phyloP scores from a whole-genome alignment of 208 protist species.

The Trypanosoma rangeli region DNA sequence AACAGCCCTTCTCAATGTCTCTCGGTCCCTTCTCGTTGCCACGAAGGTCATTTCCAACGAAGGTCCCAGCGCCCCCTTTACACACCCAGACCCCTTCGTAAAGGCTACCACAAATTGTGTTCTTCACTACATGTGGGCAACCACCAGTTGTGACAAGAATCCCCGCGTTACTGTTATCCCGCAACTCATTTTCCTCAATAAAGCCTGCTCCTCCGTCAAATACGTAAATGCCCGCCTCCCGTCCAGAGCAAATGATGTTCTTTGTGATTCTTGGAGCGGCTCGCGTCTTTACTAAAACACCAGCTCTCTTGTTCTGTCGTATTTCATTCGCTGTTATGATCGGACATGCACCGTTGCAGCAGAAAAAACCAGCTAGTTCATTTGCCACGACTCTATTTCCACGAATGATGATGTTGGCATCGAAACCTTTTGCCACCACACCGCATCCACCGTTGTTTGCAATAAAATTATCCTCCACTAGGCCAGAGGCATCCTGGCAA shows the following conservation, averaged over 20 bases:
- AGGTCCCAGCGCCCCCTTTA: slow-evolving; percentile 69
- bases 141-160: slow-evolving; percentile 81
- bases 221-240: slow-evolving; percentile 88
- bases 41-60: slow-evolving; percentile 83
- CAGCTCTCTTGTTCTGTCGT: slow-evolving; percentile 63
- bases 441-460: slow-evolving; percentile 76
- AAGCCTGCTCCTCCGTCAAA: slow-evolving; percentile 77
- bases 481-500: slow-evolving; percentile 72
- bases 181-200: slow-evolving; percentile 76
- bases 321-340: slow-evolving; percentile 84
- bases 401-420: slow-evolving; percentile 51
- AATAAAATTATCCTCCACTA: slow-evolving; percentile 83
- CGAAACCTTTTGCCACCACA: slow-evolving; percentile 69
- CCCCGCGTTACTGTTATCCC: slow-evolving; percentile 76
- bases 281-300: slow-evolving; percentile 78
- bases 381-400: slow-evolving; percentile 75
- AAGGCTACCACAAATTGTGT: slow-evolving; percentile 67
- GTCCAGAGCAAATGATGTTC: slow-evolving; percentile 75
- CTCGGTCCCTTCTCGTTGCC: slow-evolving; percentile 74
- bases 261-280: slow-evolving; percentile 63
- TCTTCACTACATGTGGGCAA: slow-evolving; percentile 67
- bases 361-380: slow-evolving; percentile 80
- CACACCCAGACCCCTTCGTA: slow-evolving; percentile 92
- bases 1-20: slow-evolving; percentile 63
- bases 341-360: slow-evolving; percentile 60